phyloP scores from a whole-genome alignment of 495 filamentous ascomycete genomes.

The Xylaria bambusicola region DNA sequence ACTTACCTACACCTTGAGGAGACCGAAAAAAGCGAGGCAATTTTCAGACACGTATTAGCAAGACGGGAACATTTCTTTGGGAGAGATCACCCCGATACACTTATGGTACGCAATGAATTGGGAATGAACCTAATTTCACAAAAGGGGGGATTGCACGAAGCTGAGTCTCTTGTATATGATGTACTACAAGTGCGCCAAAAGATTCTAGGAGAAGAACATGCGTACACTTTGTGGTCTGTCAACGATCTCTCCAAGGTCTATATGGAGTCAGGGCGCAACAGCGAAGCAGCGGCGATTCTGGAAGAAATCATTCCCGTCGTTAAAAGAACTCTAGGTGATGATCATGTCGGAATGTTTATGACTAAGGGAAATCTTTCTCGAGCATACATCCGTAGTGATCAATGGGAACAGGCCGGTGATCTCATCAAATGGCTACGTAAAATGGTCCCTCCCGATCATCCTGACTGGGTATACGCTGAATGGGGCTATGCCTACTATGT shows the following conservation, averaged over 20 bases:
- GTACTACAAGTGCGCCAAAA: conserved; percentile 28
- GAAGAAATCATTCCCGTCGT: conserved; percentile 31
- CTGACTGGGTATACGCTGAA: conserved; percentile 10
- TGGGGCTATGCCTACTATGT: conserved; percentile 16
- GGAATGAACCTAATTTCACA: conserved; percentile 26
- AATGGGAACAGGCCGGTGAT: conserved; percentile 26
- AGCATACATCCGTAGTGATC: conserved; percentile 28
- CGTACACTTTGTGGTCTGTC: conserved; percentile 39
- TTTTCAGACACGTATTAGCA: conserved; percentile 19
- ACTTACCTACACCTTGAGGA: conserved; percentile 26
- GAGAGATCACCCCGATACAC: conserved; percentile 24
- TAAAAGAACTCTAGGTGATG: conserved; percentile 28
- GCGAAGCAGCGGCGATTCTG: conserved; percentile 32
- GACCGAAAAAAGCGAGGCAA: conserved; percentile 14
- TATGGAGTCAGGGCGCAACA: conserved; percentile 25
- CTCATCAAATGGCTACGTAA: conserved; percentile 21
- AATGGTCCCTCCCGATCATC: conserved; percentile 9
- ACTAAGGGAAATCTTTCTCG: conserved; percentile 34
- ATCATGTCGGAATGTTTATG: conserved; percentile 36
- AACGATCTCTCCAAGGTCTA: conserved; percentile 41
- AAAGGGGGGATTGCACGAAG: conserved; percentile 13
- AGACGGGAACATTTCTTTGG: conserved; percentile 24
- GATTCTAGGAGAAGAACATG: conserved; percentile 36
- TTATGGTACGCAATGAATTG: conserved; percentile 29
- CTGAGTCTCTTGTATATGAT: conserved; percentile 26